A percentile compares a stretch with the other conserved stretches of the same genome.
Evolutionary conservation across 208 protist genomes (phyloP).

Genomic region (Wallacemonas rigidus): DNA sequence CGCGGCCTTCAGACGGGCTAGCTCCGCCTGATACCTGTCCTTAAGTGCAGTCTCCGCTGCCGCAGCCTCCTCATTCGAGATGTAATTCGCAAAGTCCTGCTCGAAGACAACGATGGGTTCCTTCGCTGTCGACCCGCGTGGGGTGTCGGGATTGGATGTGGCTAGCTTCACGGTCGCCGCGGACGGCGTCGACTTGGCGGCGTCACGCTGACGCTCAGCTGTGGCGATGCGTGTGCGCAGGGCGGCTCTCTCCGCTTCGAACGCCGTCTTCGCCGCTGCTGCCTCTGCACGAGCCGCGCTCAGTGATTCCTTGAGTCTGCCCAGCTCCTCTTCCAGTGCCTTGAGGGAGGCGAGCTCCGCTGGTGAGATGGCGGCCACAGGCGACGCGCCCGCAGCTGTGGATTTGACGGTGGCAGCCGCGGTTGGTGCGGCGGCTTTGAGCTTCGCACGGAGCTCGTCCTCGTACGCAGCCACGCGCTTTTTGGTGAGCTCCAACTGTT

Average conservation of each 20-base stretch:
- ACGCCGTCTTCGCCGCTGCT: constrained; percentile 6
- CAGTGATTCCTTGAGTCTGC: constrained; percentile 16
- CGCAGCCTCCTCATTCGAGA: constrained; percentile 24
- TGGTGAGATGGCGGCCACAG: neutral
- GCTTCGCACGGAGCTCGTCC: constrained; percentile 1
- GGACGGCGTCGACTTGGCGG: neutral
- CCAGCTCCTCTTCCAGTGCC: constrained; percentile 16
- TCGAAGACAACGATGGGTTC: constrained; percentile 18
- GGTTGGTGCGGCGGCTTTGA: neutral
- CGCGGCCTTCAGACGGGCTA: constrained; percentile 22
- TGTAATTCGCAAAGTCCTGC: constrained; percentile 20
- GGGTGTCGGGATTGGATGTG: neutral
- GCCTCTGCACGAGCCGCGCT: neutral
- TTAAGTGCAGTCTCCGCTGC: constrained; percentile 27
- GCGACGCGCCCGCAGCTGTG: neutral
- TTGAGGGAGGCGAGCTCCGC: constrained; percentile 1
- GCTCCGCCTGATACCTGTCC: constrained; percentile 23
- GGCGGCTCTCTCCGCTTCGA: neutral
- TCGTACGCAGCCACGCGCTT: constrained; percentile 5
- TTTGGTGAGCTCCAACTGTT: constrained; percentile 27
- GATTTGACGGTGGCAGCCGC: neutral
- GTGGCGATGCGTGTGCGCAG: neutral
- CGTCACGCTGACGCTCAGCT: neutral
- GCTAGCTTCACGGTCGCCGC: neutral
- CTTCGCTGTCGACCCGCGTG: neutral